Percentiles rank a stretch among this genome's conserved stretches.
Conservation (phyloP, 495 filamentous ascomycete genomes). For the Podospora fimiseda region DNA sequence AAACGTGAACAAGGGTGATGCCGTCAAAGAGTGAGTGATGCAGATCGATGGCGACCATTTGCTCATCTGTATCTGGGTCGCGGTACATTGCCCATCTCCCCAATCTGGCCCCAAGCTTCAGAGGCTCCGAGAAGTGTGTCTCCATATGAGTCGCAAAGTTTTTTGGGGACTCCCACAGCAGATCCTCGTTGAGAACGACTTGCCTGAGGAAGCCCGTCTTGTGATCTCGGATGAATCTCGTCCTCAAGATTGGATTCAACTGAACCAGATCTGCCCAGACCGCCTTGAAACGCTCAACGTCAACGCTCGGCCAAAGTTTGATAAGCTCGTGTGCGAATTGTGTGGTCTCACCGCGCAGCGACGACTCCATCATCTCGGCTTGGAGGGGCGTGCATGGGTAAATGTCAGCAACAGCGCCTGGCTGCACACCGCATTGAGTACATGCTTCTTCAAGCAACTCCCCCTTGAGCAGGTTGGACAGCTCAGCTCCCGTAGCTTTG, state of each 20-base stretch:
- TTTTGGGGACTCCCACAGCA: slow-evolving; percentile 34
- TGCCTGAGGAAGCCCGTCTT: slow-evolving; percentile 41
- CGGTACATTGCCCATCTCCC: slow-evolving; percentile 17
- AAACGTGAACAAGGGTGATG: slow-evolving; percentile 37
- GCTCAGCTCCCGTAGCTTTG: slow-evolving; percentile 7
- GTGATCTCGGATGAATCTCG: slow-evolving; percentile 48
- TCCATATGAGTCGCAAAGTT: slow-evolving; percentile 40
- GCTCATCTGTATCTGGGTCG: neutral
- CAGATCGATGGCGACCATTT: slow-evolving; percentile 36
- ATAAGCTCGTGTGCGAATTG: slow-evolving; percentile 48
- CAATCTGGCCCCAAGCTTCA: slow-evolving; percentile 11
- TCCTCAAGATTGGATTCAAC: slow-evolving; percentile 48
- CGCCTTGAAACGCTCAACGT: slow-evolving; percentile 42
- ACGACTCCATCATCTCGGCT: slow-evolving; percentile 48
- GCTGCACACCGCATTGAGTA: slow-evolving; percentile 35
- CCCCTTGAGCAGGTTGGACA: neutral
- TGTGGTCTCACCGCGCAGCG: slow-evolving; percentile 41
- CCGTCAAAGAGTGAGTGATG: slow-evolving; percentile 63
- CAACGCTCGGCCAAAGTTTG: slow-evolving; percentile 36
- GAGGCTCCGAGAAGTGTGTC: slow-evolving; percentile 18
- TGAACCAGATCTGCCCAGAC: slow-evolving; percentile 49
- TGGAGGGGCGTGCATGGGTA: slow-evolving; percentile 63
- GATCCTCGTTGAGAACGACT: slow-evolving; percentile 36
- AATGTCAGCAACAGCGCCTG: slow-evolving; percentile 43
- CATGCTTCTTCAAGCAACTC: slow-evolving; percentile 31